Evolutionary conservation across 73 alveolate genomes (phyloP).

Genomic region (Paramecium tetraurelia): DNA sequence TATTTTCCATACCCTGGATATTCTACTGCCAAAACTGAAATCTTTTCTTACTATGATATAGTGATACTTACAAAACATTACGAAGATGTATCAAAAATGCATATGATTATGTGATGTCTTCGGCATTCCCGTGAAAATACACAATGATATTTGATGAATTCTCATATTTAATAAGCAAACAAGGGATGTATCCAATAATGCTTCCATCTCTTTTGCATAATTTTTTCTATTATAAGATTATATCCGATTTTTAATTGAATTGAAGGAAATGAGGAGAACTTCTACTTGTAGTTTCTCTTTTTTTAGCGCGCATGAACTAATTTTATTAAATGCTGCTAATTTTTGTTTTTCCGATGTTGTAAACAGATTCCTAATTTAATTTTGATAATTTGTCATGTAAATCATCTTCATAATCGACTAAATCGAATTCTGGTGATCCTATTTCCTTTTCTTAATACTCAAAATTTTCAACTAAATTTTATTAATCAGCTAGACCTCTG

Average conservation of each 20-base stretch:
- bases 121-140: constrained; percentile 93
- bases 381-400: not conserved
- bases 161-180: constrained; percentile 66
- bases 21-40: constrained; percentile 89
- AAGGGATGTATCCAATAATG: constrained; percentile 62
- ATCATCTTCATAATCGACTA: not conserved
- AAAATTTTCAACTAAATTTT: not conserved
- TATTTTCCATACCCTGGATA: constrained; percentile 96
- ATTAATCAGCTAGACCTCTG: not conserved
- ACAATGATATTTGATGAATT: constrained; percentile 70
- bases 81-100: constrained; percentile 69
- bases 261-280: not conserved
- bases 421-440: not conserved
- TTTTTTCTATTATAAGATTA: not conserved
- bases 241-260: not conserved
- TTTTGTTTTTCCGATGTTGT: not conserved
- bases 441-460: not conserved
- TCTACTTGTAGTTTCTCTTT: constrained; percentile 21
- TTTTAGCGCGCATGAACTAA: not conserved
- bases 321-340: not conserved
- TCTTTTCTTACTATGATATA: not conserved
- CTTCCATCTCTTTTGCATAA: not conserved
- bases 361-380: not conserved
- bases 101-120: constrained; percentile 76
- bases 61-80: constrained; percentile 63